phyloP scores from a whole-genome alignment of 768 basidiomycete species.

The Rubroboletus pulcherrimus region DNA sequence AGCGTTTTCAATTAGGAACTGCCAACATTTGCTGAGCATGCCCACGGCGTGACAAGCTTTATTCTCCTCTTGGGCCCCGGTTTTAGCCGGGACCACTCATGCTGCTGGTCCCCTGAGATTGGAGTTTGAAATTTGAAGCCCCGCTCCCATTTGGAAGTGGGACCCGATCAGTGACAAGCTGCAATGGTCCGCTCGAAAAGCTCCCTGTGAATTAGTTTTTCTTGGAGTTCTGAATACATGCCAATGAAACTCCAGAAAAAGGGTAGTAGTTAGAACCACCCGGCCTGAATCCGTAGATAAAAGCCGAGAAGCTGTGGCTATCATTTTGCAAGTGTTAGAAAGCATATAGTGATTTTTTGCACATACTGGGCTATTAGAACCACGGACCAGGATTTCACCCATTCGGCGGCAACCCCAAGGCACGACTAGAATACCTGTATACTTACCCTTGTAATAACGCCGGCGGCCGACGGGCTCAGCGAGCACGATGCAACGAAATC shows the following conservation, averaged over 20 bases:
- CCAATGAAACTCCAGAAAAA: too few species aligned
- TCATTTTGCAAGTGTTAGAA: not conserved
- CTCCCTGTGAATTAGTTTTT: not conserved
- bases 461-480: not conserved
- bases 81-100: not conserved
- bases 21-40: too few species aligned
- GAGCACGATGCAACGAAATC: not conserved
- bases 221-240: not conserved
- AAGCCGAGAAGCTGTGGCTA: not conserved
- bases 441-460: not conserved
- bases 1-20: not conserved
- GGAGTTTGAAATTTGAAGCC: not conserved
- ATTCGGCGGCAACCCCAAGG: not conserved
- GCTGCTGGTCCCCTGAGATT: not conserved
- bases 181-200: not conserved
- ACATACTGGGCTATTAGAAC: not conserved
- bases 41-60: not conserved
- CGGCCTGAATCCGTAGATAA: not conserved
- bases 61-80: not conserved
- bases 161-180: not conserved
- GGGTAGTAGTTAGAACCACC: not conserved
- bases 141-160: not conserved
- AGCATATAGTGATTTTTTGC: too few species aligned
- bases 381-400: not conserved
- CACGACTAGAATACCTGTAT: not conserved